Percentiles rank a stretch among this genome's conserved stretches.
Evolutionary conservation across 2,329 filamentous ascomycete species (phyloP).

Genomic region (Monilinia polystroma): DNA sequence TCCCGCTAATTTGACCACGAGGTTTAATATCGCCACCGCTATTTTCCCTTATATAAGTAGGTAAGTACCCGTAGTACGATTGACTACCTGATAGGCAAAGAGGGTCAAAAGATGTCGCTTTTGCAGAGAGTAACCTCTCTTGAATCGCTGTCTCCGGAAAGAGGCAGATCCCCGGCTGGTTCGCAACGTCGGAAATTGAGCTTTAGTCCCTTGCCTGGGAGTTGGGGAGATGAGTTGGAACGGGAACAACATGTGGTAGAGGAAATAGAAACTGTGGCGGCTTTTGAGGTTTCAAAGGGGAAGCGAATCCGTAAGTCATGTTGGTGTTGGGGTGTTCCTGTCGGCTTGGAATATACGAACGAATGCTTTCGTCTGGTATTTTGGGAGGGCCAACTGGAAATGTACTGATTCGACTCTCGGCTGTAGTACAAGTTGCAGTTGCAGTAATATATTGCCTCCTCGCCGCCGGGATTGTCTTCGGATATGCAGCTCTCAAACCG

Average conservation of each 20-base stretch:
- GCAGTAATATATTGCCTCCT: constrained; percentile 74
- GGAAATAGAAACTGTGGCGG: constrained; percentile 34
- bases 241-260: constrained; percentile 22
- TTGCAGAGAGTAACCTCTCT: constrained; percentile 33
- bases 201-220: constrained; percentile 34
- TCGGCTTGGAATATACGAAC: not conserved
- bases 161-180: constrained; percentile 26
- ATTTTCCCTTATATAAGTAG: not conserved
- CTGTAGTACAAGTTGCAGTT: constrained; percentile 63
- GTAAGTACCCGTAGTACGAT: not conserved
- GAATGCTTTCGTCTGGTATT: not conserved
- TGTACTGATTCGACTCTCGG: constrained; percentile 22
- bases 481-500: constrained; percentile 81
- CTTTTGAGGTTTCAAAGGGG: constrained; percentile 43
- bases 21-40: constrained; percentile 9
- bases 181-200: constrained; percentile 29
- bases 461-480: constrained; percentile 77
- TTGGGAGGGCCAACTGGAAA: not conserved
- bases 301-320: constrained; percentile 40
- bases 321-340: not conserved
- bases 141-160: constrained; percentile 32
- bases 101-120: constrained; percentile 26
- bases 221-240: constrained; percentile 23
- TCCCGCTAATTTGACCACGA: constrained; percentile 7
- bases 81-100: not conserved